Conservation (phyloP, 805 yeast genomes). For the Candida michaelii region DNA sequence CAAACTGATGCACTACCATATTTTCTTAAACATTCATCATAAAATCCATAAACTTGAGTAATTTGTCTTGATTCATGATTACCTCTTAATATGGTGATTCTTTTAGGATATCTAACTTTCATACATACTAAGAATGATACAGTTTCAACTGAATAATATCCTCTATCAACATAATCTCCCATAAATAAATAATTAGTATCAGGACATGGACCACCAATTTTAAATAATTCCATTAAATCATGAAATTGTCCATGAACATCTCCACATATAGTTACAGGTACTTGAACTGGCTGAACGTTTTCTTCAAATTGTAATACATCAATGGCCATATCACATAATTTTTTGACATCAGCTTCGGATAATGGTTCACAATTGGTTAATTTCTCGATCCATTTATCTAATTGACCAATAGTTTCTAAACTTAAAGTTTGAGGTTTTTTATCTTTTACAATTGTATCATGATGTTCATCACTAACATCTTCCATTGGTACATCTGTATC, state of each 20-base stretch:
- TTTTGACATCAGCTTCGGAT: constrained; percentile 74
- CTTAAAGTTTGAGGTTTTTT: constrained; percentile 26
- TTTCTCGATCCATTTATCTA: constrained; percentile 87
- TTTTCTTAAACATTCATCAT: constrained; percentile 91
- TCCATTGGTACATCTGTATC: constrained; percentile 86
- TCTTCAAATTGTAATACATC: constrained; percentile 90
- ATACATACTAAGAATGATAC: constrained; percentile 84
- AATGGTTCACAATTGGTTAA: constrained; percentile 78
- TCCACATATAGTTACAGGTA: constrained; percentile 97
- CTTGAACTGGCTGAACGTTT: constrained; percentile 91
- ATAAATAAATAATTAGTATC: constrained; percentile 48
- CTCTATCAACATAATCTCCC: constrained; percentile 85
- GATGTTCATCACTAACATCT: constrained; percentile 58
- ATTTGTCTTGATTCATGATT: constrained; percentile 95
- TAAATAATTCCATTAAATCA: constrained; percentile 88
- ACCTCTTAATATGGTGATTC: constrained; percentile 91
- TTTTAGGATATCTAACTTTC: constrained; percentile 87
- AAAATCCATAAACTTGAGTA: constrained; percentile 94
- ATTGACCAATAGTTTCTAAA: constrained; percentile 55
- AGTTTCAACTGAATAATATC: constrained; percentile 88
- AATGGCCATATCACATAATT: constrained; percentile 84
- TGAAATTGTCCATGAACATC: constrained; percentile 97
- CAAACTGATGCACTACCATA: constrained; percentile 92
- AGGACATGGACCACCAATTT: constrained; percentile 71
- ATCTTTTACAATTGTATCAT: constrained; percentile 15